Conservation (phyloP, 305 asterid species). For the Salvia sclarea region DNA sequence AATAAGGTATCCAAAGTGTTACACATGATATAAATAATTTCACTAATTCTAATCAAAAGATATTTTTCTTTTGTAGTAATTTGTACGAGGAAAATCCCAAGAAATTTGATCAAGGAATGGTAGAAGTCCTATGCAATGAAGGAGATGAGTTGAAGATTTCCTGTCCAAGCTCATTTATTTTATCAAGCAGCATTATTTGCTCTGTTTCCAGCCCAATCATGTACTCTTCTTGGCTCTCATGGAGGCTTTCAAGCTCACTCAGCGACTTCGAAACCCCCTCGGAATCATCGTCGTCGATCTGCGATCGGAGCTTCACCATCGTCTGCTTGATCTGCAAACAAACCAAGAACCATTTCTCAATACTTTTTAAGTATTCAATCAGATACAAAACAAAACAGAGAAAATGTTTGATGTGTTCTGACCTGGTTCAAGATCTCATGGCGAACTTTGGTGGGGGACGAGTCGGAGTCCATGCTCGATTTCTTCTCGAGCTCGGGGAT, state of each 20-base stretch:
- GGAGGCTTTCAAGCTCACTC: constrained; percentile 77
- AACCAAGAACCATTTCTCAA: constrained; percentile 19
- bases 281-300: constrained; percentile 54
- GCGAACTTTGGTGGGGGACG: constrained; percentile 60
- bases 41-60: constrained; percentile 11
- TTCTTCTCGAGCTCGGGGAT: constrained; percentile 74
- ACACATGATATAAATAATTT: constrained; percentile 26
- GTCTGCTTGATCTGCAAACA: constrained; percentile 69
- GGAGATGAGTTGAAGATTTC: constrained; percentile 76
- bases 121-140: constrained; percentile 46
- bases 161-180: constrained; percentile 88
- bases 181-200: constrained; percentile 69
- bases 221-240: constrained; percentile 70
- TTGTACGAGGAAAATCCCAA: neutral
- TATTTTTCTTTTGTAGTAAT: constrained; percentile 6
- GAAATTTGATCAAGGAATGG: constrained; percentile 43
- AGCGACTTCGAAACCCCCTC: constrained; percentile 64
- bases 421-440: constrained; percentile 73
- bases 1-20: neutral
- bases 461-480: constrained; percentile 53
- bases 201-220: constrained; percentile 78
- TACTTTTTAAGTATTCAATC: neutral
- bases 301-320: constrained; percentile 73
- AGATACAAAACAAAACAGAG: neutral
- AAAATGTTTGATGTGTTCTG: neutral